These are phyloP conservation scores for Cyclocybe cylindracea DNA, from an alignment of 768 basidiomycete species.

Conservation along the genomic window DNA sequence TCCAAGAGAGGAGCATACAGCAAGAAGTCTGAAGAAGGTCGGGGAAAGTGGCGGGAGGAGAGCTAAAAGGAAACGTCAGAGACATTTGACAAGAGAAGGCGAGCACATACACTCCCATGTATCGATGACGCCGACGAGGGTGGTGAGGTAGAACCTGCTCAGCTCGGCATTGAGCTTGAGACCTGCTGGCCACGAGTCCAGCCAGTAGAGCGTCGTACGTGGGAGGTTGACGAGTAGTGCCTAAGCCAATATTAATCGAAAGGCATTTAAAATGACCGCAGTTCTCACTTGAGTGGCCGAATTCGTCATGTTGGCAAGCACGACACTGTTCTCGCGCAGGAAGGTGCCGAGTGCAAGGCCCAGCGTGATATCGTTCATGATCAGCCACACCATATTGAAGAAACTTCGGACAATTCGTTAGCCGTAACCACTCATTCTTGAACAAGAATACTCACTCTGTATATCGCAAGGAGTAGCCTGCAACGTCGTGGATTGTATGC, in stretches of 20 bases:
- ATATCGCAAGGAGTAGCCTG: constrained; percentile 56
- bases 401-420: constrained; percentile 52
- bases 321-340: constrained; percentile 61
- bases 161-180: constrained; percentile 95
- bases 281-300: constrained; percentile 39
- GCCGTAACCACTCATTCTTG: neutral
- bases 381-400: constrained; percentile 90
- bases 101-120: constrained; percentile 70
- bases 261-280: neutral
- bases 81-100: neutral
- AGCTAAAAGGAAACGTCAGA: constrained; percentile 4
- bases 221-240: constrained; percentile 31
- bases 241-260: constrained; percentile 21
- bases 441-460: constrained; percentile 51
- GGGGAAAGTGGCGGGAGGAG: constrained; percentile 24
- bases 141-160: constrained; percentile 79
- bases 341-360: constrained; percentile 75
- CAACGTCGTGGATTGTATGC: constrained; percentile 34
- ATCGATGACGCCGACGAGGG: constrained; percentile 63
- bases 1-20: constrained; percentile 35
- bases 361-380: constrained; percentile 87
- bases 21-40: constrained; percentile 10
- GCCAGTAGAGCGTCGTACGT: constrained; percentile 61
- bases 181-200: constrained; percentile 95
- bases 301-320: constrained; percentile 42